Evolutionary conservation across 805 yeast genomes (phyloP).

Genomic region (Ogataea paraovalis): DNA sequence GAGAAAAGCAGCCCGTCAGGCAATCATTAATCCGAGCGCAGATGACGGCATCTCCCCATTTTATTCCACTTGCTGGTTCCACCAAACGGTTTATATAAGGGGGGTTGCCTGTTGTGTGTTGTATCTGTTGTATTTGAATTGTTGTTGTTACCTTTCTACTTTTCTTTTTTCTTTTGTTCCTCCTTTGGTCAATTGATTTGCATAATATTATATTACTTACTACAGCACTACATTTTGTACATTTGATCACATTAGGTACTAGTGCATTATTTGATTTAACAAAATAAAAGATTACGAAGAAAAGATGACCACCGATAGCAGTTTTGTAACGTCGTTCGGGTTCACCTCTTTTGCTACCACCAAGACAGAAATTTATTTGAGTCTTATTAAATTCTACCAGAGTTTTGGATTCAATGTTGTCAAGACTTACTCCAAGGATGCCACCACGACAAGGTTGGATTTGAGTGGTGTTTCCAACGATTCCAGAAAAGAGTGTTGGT

Average conservation of each 20-base stretch:
- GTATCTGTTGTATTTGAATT: too few species aligned
- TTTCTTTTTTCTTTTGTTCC: too few species aligned
- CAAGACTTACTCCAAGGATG: conserved; percentile 56
- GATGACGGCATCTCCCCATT: neutral
- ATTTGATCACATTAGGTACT: too few species aligned
- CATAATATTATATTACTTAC: too few species aligned
- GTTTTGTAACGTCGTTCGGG: conserved; percentile 33
- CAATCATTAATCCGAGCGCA: conserved; percentile 2
- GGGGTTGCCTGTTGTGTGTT: too few species aligned
- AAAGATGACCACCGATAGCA: conserved; percentile 6
- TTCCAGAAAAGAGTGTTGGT: conserved; percentile 68
- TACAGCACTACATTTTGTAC: too few species aligned
- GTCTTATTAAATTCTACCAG: conserved; percentile 53
- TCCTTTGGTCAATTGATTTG: too few species aligned
- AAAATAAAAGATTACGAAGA: too few species aligned
- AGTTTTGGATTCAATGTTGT: conserved; percentile 57
- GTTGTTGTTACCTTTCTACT: too few species aligned
- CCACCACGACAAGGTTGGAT: conserved; percentile 30
- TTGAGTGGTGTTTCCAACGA: conserved; percentile 58
- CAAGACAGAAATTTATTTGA: conserved; percentile 41
- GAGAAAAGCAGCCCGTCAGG: neutral
- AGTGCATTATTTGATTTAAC: too few species aligned
- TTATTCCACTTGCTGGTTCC: too few species aligned
- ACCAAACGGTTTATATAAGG: too few species aligned
- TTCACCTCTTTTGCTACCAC: conserved; percentile 60